Evolutionary conservation across 768 basidiomycete genomes (phyloP).

Genomic region (Thelephora ganbajun): DNA sequence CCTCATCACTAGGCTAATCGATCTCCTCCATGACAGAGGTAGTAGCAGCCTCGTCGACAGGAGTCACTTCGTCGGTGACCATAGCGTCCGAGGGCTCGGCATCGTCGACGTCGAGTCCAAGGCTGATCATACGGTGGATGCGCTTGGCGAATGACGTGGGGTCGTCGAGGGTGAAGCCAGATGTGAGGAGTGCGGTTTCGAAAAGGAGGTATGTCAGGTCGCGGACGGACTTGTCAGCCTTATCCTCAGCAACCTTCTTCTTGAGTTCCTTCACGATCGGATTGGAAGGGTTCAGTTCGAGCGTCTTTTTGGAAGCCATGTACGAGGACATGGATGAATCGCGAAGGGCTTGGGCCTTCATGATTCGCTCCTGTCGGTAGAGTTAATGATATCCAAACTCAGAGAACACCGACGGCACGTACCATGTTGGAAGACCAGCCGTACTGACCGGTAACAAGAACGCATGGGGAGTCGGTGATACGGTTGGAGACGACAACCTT

Average conservation of each 20-base stretch:
- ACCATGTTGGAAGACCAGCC: conserved; percentile 99
- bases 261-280: conserved; percentile 93
- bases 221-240: conserved; percentile 95
- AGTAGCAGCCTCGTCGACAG: conserved; percentile 42
- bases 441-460: conserved; percentile 96
- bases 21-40: conserved; percentile 97
- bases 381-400: neutral
- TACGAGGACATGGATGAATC: conserved; percentile 97
- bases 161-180: conserved; percentile 91
- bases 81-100: conserved; percentile 37
- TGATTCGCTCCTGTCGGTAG: conserved; percentile 69
- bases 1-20: conserved; percentile 31
- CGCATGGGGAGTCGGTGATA: conserved; percentile 92
- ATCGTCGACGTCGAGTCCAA: conserved; percentile 84
- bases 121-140: conserved; percentile 87
- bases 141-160: conserved; percentile 91
- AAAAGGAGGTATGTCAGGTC: conserved; percentile 93
- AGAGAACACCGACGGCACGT: conserved; percentile 10
- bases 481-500: conserved; percentile 98
- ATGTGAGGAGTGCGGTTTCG: conserved; percentile 93
- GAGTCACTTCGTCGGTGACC: conserved; percentile 34
- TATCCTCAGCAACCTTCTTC: conserved; percentile 91
- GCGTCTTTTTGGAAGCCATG: conserved; percentile 98
- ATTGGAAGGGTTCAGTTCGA: conserved; percentile 89
- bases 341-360: conserved; percentile 96